phyloP scores from a whole-genome alignment of 306 rosid genomes.

The Cyamopsis tetragonoloba region DNA sequence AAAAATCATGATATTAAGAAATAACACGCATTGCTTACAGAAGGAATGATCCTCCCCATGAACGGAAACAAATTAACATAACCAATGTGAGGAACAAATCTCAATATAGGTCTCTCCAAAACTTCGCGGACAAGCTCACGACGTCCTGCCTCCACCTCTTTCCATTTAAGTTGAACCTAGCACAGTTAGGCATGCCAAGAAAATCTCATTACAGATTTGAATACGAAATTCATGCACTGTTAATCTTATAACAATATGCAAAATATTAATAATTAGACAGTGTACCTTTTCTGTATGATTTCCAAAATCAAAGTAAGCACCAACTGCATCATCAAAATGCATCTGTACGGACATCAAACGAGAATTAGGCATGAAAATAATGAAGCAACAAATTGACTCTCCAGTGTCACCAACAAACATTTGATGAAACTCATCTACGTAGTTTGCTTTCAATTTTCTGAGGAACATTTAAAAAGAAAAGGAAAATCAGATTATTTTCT shows the following conservation, averaged over 20 bases:
- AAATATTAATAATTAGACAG: neutral
- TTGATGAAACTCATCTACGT: neutral
- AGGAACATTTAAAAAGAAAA: neutral
- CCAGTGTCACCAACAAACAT: conserved; percentile 3
- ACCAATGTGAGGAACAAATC: conserved; percentile 89
- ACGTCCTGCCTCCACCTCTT: conserved; percentile 45
- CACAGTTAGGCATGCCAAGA: conserved; percentile 19
- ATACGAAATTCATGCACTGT: conserved; percentile 4
- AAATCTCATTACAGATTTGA: conserved; percentile 18
- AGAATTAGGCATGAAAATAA: conserved; percentile 25
- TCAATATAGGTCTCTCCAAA: conserved; percentile 52
- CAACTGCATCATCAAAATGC: conserved; percentile 67
- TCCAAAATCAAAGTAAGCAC: conserved; percentile 90
- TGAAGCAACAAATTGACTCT: neutral
- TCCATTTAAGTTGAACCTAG: conserved; percentile 82
- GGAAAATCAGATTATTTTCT: neutral
- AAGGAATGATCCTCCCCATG: conserved; percentile 79
- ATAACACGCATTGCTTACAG: conserved; percentile 50
- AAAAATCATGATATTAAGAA: neutral
- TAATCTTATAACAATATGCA: neutral
- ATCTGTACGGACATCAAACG: conserved; percentile 58
- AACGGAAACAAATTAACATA: conserved; percentile 83
- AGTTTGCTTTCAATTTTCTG: conserved; percentile 11
- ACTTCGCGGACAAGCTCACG: conserved; percentile 73
- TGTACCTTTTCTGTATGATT: conserved; percentile 93